These are phyloP conservation scores for Trichoderma asperellum DNA, from an alignment of 2,329 filamentous ascomycete species.

Conservation along the genomic window DNA sequence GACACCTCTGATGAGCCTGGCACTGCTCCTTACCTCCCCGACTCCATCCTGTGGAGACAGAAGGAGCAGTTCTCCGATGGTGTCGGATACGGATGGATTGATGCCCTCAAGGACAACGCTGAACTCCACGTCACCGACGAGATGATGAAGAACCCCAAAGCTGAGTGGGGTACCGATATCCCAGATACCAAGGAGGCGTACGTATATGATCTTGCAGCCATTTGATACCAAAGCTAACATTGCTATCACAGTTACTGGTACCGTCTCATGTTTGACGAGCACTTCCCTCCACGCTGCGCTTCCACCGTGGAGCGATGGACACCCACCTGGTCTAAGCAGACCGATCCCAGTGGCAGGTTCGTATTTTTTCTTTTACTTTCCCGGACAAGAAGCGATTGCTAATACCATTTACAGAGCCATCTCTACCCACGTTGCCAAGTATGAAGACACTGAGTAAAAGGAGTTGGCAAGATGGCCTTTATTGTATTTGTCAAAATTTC, in stretches of 20 bases:
- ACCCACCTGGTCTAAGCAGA: constrained; percentile 96
- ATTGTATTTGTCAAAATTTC: not conserved
- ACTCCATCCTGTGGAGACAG: constrained; percentile 95
- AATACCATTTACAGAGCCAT: constrained; percentile 64
- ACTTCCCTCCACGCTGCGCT: constrained; percentile 90
- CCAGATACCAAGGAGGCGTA: constrained; percentile 97
- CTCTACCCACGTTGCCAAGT: constrained; percentile 74
- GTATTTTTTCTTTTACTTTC: constrained; percentile 27
- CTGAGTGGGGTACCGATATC: constrained; percentile 90
- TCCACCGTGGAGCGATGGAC: constrained; percentile 95
- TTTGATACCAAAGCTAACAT: constrained; percentile 35
- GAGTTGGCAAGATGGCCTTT: constrained; percentile 27
- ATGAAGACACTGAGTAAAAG: constrained; percentile 52
- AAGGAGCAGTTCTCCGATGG: constrained; percentile 99
- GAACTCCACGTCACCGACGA: constrained; percentile 90
- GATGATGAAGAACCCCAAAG: constrained; percentile 98
- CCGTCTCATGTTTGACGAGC: constrained; percentile 97
- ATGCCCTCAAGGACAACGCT: constrained; percentile 92
- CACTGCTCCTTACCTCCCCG: constrained; percentile 84
- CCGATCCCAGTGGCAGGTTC: constrained; percentile 88
- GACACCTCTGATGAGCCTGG: constrained; percentile 87
- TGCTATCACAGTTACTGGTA: constrained; percentile 78
- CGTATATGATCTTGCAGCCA: constrained; percentile 36
- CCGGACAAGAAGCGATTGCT: not conserved
- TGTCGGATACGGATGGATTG: constrained; percentile 99